Conservation (phyloP, 129 eudicot species). For the Artemisia annua region DNA sequence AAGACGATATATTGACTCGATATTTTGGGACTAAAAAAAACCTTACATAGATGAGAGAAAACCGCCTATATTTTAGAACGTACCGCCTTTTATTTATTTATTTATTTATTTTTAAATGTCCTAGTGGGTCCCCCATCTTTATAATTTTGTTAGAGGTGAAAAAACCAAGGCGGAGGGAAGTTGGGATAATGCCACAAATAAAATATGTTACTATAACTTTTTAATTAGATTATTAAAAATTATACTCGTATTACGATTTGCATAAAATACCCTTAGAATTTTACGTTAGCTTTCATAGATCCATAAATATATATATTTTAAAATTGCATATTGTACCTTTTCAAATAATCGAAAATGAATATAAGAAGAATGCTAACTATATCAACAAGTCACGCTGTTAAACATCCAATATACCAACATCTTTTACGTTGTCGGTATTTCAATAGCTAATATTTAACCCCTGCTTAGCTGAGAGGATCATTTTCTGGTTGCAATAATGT, state of each 20-base stretch:
- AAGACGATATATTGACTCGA: too few relatives aligned
- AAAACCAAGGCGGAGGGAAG: neutral
- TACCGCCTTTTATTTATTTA: too few relatives aligned
- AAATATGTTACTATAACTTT: neutral
- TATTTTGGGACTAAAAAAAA: too few relatives aligned
- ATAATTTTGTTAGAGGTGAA: constrained; percentile 3
- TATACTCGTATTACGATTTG: neutral
- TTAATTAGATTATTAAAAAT: neutral
- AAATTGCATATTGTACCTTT: too few relatives aligned
- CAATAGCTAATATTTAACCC: constrained; percentile 57
- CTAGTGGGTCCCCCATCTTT: neutral
- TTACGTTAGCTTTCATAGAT: too few relatives aligned
- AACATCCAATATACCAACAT: constrained; percentile 57
- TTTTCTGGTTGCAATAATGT: too few relatives aligned
- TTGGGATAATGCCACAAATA: neutral
- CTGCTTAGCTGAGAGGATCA: too few relatives aligned
- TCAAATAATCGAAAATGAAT: too few relatives aligned
- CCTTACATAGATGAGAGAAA: neutral
- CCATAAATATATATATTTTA: too few relatives aligned
- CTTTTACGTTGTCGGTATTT: constrained; percentile 80
- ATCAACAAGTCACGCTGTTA: too few relatives aligned
- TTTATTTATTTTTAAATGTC: neutral
- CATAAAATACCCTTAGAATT: neutral
- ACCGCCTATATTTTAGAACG: neutral
- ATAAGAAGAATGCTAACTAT: too few relatives aligned